Conservation (phyloP, 1,284 basidiomycete species). For the Marasmius sp. region DNA sequence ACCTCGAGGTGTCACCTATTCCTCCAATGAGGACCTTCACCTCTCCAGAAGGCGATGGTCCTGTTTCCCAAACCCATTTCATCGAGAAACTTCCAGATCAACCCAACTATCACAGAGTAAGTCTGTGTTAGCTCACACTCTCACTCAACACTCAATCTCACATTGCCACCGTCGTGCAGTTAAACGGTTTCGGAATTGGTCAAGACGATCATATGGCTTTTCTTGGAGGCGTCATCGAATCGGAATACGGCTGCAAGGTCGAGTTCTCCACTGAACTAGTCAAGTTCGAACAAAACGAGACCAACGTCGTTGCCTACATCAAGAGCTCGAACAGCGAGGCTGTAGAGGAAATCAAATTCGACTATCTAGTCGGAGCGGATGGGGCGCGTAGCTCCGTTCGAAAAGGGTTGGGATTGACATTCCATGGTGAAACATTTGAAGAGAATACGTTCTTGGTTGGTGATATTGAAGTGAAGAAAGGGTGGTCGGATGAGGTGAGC, state of each 20-base stretch:
- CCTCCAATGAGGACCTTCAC: background rate
- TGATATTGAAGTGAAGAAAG: constrained; percentile 35
- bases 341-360: constrained; percentile 19
- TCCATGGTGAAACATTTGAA: constrained; percentile 43
- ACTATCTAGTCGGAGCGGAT: constrained; percentile 38
- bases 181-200: constrained; percentile 27
- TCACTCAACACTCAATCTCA: background rate
- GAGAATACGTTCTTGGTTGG: constrained; percentile 36
- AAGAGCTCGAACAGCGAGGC: constrained; percentile 13
- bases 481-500: constrained; percentile 27
- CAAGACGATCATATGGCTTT: constrained; percentile 31
- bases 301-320: constrained; percentile 23
- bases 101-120: constrained; percentile 12
- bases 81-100: background rate
- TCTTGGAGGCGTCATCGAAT: constrained; percentile 25
- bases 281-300: constrained; percentile 28
- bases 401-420: constrained; percentile 42
- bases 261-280: constrained; percentile 32
- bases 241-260: constrained; percentile 21
- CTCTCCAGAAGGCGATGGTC: background rate
- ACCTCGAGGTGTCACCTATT: background rate
- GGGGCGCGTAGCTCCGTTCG: constrained; percentile 38
- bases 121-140: background rate
- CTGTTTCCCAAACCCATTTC: background rate
- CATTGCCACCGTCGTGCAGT: constrained; percentile 9